A percentile compares a stretch with the other conserved stretches of the same genome.
phyloP scores from a whole-genome alignment of 2,329 filamentous ascomycete genomes.

The Pleurostoma richardsiae region DNA sequence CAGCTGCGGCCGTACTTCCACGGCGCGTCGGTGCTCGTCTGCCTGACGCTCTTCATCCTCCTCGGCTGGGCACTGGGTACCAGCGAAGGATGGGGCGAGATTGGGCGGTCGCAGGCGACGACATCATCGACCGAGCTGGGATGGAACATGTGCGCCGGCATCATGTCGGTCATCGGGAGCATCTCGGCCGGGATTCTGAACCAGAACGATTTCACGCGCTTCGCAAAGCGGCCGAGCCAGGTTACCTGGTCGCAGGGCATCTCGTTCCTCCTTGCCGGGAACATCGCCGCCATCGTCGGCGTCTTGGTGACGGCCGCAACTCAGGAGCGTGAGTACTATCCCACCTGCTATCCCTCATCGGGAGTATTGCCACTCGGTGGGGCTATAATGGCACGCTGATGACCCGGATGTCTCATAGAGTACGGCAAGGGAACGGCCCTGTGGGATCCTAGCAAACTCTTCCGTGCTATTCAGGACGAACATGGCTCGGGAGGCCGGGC shows the following conservation, averaged over 20 bases:
- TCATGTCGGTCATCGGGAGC: conserved; percentile 29
- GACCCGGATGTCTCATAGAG: conserved; percentile 5
- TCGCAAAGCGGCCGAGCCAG: conserved; percentile 22
- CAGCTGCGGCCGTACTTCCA: conserved; percentile 7
- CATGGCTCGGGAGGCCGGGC: conserved; percentile 20
- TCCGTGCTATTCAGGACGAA: conserved; percentile 14
- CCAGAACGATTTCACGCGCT: conserved; percentile 31
- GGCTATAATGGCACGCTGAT: background rate
- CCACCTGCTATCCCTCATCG: background rate
- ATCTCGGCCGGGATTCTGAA: conserved; percentile 32
- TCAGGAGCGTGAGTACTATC: conserved; percentile 17
- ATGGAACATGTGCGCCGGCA: conserved; percentile 31
- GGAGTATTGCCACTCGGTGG: too few species aligned
- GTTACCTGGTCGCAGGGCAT: conserved; percentile 27
- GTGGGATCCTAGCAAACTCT: conserved; percentile 15
- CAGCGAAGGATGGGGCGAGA: conserved; percentile 35
- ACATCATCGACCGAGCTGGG: conserved; percentile 20
- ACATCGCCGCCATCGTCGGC: conserved; percentile 22
- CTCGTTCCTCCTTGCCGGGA: conserved; percentile 19
- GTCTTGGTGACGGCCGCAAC: conserved; percentile 34
- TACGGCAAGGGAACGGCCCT: conserved; percentile 15
- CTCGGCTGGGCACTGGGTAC: conserved; percentile 38
- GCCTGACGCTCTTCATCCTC: conserved; percentile 29
- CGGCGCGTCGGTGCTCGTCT: conserved; percentile 28
- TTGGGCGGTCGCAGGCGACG: conserved; percentile 20